Evolutionary conservation across 106 monocot genomes (phyloP), one percentile per base, ranked within the genome.

Genomic region (Allium fistulosum): DNA sequence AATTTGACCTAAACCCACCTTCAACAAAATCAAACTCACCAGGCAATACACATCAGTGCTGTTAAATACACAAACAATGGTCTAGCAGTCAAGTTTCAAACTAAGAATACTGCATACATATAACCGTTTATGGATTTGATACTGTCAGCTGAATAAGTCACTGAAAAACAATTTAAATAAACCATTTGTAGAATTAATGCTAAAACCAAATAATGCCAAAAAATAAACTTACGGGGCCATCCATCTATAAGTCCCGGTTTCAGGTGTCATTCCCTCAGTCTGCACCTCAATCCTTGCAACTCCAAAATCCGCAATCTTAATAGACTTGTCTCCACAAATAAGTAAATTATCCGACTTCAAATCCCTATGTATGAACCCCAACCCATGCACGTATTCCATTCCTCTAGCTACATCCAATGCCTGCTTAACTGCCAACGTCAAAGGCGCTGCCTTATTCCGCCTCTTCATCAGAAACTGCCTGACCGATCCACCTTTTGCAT

Each of bases 241-340:
- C 87, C 87, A 87, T 5, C 87, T 83, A 50, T 87, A 87, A 9
- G 87, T 87, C 61, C 87, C 87, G 16, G 87, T 87, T 71, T 87
- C 87, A 8, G 87, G 87, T 9, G 87, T 87, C 87, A 87, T 87
- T 53, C 87, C 87, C 45, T 87, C 87, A 48, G 87, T 87, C 70
- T 87, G 80, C 50, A 87, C 83, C 72, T 87, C 87, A 66, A 87
- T 87, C 49, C 87, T 69, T 2, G 87, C 87, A 17, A 87, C 87
- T 11, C 87, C 87, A 69, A 87, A 87, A 37, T 87, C 87, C 11
- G 87, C 87, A 83, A 87, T 87, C 69, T 87, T 87, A 37, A 87
- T 87, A 0, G 83, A 87, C 48, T 80, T 87, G 10, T 87, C 87
- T 8, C 73, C 77, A 28, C 53, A 70, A 26, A 87, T 87, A 17